Evolutionary conservation across 345 rosid genomes (phyloP).

Genomic region (Capsella bursapastoris): DNA sequence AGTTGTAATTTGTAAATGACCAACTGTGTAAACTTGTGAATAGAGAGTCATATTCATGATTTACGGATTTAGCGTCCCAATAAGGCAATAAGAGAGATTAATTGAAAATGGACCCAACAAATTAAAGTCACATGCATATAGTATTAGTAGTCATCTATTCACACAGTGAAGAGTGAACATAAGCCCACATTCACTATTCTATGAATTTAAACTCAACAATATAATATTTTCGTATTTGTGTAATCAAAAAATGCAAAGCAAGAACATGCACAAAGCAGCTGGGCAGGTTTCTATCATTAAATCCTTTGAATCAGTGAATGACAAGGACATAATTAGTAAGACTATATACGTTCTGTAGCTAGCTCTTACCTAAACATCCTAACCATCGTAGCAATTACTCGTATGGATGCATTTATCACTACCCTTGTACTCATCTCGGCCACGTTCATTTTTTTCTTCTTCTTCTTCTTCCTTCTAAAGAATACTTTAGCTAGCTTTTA

Average conservation of each 20-base stretch:
- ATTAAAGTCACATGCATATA: slow-evolving; percentile 28
- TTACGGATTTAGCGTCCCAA: slow-evolving; percentile 22
- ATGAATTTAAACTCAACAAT: not conserved
- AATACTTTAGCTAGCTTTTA: not conserved
- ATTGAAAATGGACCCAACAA: slow-evolving; percentile 27
- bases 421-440: not conserved
- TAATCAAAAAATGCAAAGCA: not conserved
- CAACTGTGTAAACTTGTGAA: too few species aligned
- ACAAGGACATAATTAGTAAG: slow-evolving; percentile 4
- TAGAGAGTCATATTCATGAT: not conserved
- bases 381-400: not conserved
- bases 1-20: too few species aligned
- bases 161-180: not conserved
- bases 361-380: not conserved
- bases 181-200: not conserved
- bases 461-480: not conserved
- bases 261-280: not conserved
- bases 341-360: not conserved
- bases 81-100: not conserved
- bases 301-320: not conserved
- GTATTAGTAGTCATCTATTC: not conserved
- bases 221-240: not conserved
- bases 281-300: not conserved
- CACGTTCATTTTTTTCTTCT: not conserved
- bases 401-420: slow-evolving; percentile 19